Evolutionary conservation across 352 stramenopile species (phyloP), one percentile per base, ranked within the genome.

Genomic region (Phytopythium kandeliae): DNA sequence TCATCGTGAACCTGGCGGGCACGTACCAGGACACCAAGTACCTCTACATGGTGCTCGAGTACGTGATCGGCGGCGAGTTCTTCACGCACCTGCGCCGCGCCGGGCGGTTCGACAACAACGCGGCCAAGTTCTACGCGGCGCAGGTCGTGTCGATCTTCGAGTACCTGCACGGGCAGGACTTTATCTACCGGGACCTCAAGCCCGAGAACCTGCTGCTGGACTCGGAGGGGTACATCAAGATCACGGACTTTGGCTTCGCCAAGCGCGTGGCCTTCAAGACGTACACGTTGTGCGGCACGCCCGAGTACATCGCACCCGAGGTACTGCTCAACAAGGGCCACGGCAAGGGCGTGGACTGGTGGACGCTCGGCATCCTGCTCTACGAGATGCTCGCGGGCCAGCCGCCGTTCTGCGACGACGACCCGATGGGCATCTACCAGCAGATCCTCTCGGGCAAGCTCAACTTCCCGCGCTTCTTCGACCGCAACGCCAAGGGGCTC

Each of bases 41-140:
- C 60, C 71, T 99, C 51, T 99, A 98, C 74, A 98, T 99, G 91
- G 85, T 98, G 48, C 77, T 99, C 44, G 96, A 99, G 63, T 98
- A 98, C 62, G 83, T 98, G 17, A 94, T 98, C 53, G 96, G 96
- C 44, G 96, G 96, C 47, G 96, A 99, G 71, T 98, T 99, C 70
- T 98, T 99, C 67, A 97, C 91, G 24, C 90, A 98, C 57, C 60
- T 98, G 19, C 75, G 92, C 43, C 97, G 97, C 80, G 89, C 90
- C 21, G 91, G 85, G 21, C 87, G 89, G 35, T 98, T 99, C 49
- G 86, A 97, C 58, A 96, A 95, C 67, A 89, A 86, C 54, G 77
- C 86, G 26, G 84, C 89, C 46, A 92, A 95, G 53, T 98, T 98
- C 62, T 98, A 97, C 68, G 79, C 87, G 53, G 89, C 90, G 16